These are phyloP conservation scores for Geotrichum citri-aurantii DNA, from an alignment of 1,139 yeast genomes.

Conservation along the genomic window DNA sequence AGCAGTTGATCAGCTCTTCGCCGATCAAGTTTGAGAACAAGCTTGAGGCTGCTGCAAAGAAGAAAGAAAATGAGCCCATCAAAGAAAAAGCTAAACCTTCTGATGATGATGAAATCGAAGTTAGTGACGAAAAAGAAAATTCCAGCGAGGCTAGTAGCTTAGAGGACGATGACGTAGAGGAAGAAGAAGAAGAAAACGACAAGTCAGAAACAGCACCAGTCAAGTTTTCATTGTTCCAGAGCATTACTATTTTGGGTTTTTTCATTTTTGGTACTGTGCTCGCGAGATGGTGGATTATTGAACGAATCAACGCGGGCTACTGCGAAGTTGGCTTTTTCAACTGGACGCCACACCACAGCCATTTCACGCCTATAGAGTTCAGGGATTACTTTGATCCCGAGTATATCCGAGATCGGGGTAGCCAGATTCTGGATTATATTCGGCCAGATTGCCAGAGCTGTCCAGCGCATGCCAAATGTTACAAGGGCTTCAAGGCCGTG, in stretches of 20 bases:
- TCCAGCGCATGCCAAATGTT: constrained; percentile 78
- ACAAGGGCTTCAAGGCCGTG: constrained; percentile 49
- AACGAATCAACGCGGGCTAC: constrained; percentile 34
- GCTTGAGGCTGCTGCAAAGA: not conserved
- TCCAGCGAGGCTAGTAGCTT: not conserved
- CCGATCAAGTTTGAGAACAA: constrained; percentile 4
- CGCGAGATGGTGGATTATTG: constrained; percentile 32
- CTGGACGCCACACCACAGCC: constrained; percentile 11
- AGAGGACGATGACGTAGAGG: constrained; percentile 15
- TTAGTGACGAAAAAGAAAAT: not conserved
- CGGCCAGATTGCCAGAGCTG: constrained; percentile 71
- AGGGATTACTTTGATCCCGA: constrained; percentile 17
- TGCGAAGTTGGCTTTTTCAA: constrained; percentile 33
- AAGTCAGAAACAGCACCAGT: not conserved
- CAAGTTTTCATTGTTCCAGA: not conserved
- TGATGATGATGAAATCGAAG: not conserved
- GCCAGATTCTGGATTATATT: constrained; percentile 27
- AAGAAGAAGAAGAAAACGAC: constrained; percentile 16
- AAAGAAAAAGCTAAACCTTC: constrained; percentile 7
- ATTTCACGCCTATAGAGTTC: constrained; percentile 10
- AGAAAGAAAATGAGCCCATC: constrained; percentile 6
- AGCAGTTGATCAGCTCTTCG: constrained; percentile 8
- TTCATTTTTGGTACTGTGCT: constrained; percentile 22
- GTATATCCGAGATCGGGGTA: constrained; percentile 22
- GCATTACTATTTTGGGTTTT: constrained; percentile 13